These are phyloP conservation scores for Solanum paucissectum DNA, from an alignment of 257 asterid genomes.

Conservation along the genomic window DNA sequence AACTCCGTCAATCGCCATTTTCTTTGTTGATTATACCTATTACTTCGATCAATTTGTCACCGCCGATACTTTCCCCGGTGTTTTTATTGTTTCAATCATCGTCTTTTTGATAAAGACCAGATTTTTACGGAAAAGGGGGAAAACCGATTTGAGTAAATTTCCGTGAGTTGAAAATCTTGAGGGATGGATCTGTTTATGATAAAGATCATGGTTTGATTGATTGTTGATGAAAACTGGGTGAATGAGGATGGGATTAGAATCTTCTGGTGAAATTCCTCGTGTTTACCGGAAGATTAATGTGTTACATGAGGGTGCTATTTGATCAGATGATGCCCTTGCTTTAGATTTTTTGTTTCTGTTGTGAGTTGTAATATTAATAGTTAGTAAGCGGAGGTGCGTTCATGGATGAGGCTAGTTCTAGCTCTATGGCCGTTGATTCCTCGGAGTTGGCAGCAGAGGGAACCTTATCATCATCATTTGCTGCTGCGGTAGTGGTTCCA, in stretches of 20 bases:
- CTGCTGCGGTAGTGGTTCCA: conserved; percentile 5
- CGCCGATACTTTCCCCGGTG: background rate
- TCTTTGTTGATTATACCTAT: background rate
- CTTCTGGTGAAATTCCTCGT: conserved; percentile 69
- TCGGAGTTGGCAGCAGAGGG: conserved; percentile 3
- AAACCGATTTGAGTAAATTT: background rate
- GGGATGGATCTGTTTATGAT: conserved; percentile 25
- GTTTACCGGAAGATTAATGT: conserved; percentile 47
- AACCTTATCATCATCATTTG: conserved; percentile 21
- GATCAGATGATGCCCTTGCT: background rate
- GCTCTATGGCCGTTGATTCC: conserved; percentile 3
- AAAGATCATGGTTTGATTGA: conserved; percentile 9
- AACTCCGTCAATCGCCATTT: background rate
- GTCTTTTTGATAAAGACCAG: background rate
- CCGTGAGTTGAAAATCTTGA: background rate
- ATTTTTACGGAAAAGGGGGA: background rate
- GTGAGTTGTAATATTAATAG: background rate
- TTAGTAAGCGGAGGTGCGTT: conserved; percentile 10
- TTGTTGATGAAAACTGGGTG: conserved; percentile 19
- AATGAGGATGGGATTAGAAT: conserved; percentile 95
- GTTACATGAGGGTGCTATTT: conserved; percentile 16
- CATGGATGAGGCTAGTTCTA: conserved; percentile 53
- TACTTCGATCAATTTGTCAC: background rate
- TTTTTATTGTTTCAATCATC: background rate
- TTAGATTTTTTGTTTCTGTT: background rate